Evolutionary conservation across 768 basidiomycete genomes (phyloP).

Genomic region (Mycena metata): DNA sequence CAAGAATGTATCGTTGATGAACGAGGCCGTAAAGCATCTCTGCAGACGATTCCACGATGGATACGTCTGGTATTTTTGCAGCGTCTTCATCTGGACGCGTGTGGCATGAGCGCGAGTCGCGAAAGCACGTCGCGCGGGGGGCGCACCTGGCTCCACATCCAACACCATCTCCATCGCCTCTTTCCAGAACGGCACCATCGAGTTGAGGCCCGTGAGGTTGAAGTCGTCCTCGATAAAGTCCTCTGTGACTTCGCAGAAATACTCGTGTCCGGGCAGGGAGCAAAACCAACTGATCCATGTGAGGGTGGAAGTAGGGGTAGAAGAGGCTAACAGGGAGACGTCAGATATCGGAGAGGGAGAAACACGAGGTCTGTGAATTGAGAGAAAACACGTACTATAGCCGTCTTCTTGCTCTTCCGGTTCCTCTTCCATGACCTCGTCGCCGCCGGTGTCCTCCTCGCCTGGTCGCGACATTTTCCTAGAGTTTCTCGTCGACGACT

Average conservation of each 20-base stretch:
- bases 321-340: slow-evolving; percentile 73
- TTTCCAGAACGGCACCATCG: slow-evolving; percentile 99
- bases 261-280: slow-evolving; percentile 94
- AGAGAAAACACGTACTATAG: slow-evolving; percentile 74
- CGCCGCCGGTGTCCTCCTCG: slow-evolving; percentile 76
- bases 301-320: slow-evolving; percentile 90
- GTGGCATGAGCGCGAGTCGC: slow-evolving; percentile 23
- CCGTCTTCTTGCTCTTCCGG: slow-evolving; percentile 82
- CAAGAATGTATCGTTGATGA: slow-evolving; percentile 97
- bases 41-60: slow-evolving; percentile 97
- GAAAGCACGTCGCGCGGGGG: slow-evolving; percentile 29
- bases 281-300: slow-evolving; percentile 99
- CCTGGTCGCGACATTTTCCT: slow-evolving; percentile 60
- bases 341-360: slow-evolving; percentile 30
- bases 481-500: slow-evolving; percentile 22
- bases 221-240: slow-evolving; percentile 99
- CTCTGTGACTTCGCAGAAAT: slow-evolving; percentile 97
- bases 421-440: slow-evolving; percentile 84
- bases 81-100: slow-evolving; percentile 84
- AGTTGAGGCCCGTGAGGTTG: slow-evolving; percentile 96
- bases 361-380: slow-evolving; percentile 39
- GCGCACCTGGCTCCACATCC: slow-evolving; percentile 97
- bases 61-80: slow-evolving; percentile 96
- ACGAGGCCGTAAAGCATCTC: slow-evolving; percentile 98
- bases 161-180: slow-evolving; percentile 99